Base-by-base conservation (phyloP, 1,284 basidiomycete species). In the Papiliotrema nemorosa region DNA sequence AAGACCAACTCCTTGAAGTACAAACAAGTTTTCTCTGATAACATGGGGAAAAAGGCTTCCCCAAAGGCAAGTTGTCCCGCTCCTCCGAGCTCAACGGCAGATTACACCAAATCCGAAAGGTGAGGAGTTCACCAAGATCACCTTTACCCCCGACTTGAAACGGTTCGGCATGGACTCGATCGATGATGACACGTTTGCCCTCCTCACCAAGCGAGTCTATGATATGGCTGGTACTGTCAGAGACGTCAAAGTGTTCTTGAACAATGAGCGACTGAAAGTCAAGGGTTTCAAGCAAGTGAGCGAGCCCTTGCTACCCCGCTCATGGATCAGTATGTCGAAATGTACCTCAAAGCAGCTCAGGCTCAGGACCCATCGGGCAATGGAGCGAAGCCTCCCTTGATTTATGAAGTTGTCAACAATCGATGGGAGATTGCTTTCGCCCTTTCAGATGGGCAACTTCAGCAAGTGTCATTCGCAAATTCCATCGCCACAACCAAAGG, bases 371-470 rank as follows among this genome's bases (percentile, higher is more conserved):
- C 86, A 5, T 87, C 84, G 12, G 88, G 86, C 21, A 87, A 84
- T 7, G 85, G 84, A 52, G 67, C 78, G 3, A 97, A 97, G 74
- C 85, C 82, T 5, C 78, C 82, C 1, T 76, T 97, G 60, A 83
- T 97, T 54, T 90, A 90, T 73, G 94, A 97, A 70, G 78, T 87
- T 54, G 81, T 82, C 48, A 78, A 82, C 41, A 63, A 67, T 33
- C 86, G 91, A 14, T 99, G 96, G 96, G 96, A 98, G 72, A 82
- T 98, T 22, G 96, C 88, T 0, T 98, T 98, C 69, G 87, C 92
- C 0, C 82, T 96, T 12, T 97, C 94, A 0, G 79, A 80, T 31
- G 91, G 92, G 24, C 79, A 85, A 34, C 90, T 90, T 74, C 87
- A 90, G 67, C 90, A 94, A 52, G 90, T 97, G 34, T 97, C 96